phyloP scores from a whole-genome alignment of 768 basidiomycete genomes.

The Hericium alpestre region DNA sequence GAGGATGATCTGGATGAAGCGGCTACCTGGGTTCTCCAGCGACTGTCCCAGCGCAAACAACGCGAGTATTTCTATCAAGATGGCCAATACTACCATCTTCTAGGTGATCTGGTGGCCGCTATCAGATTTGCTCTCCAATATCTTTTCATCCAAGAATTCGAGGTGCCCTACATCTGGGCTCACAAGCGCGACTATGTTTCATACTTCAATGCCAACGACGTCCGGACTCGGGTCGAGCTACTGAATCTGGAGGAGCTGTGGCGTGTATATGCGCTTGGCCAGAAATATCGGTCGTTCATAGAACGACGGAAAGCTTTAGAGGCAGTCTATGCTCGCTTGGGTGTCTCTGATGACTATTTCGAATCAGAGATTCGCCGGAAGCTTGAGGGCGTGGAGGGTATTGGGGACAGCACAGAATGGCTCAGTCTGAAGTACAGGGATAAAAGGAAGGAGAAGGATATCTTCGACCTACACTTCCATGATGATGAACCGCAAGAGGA shows the following conservation, averaged over 20 bases:
- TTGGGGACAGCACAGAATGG: constrained; percentile 90
- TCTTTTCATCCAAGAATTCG: constrained; percentile 80
- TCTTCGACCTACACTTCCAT: constrained; percentile 54
- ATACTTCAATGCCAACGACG: constrained; percentile 62
- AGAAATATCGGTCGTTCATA: constrained; percentile 79
- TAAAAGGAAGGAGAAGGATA: constrained; percentile 43
- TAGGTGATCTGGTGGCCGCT: constrained; percentile 61
- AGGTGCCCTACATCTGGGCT: constrained; percentile 92
- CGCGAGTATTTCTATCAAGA: constrained; percentile 61
- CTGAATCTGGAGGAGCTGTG: constrained; percentile 76
- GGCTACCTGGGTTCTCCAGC: constrained; percentile 79
- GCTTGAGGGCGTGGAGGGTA: constrained; percentile 76
- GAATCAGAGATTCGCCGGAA: constrained; percentile 54
- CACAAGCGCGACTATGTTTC: constrained; percentile 89
- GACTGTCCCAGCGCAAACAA: constrained; percentile 60
- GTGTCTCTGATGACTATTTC: constrained; percentile 66
- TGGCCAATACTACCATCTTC: constrained; percentile 49
- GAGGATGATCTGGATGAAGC: constrained; percentile 71
- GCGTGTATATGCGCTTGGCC: constrained; percentile 82
- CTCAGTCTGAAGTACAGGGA: constrained; percentile 75
- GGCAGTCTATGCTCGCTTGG: constrained; percentile 57
- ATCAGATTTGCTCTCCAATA: constrained; percentile 71
- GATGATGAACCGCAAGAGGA: constrained; percentile 38
- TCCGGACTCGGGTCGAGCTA: constrained; percentile 55
- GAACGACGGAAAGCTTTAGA: constrained; percentile 60